Conservation (phyloP, 805 yeast species). For the Lipomyces chichibuensis region DNA sequence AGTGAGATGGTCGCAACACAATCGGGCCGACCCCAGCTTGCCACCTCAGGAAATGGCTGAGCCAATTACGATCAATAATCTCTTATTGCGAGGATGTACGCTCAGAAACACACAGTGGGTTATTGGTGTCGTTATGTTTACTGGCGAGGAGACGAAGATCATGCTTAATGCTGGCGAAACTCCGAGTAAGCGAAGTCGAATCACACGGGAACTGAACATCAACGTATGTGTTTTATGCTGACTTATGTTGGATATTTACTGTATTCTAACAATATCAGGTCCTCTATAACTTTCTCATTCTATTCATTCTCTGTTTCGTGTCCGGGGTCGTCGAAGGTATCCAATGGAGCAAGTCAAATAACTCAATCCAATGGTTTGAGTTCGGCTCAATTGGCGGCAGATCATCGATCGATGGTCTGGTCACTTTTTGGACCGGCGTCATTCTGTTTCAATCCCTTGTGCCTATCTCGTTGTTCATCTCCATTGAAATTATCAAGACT, state of each 20-base stretch:
- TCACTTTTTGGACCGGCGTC: slow-evolving; percentile 70
- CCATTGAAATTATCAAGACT: slow-evolving; percentile 78
- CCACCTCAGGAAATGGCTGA: slow-evolving; percentile 48
- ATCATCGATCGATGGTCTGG: slow-evolving; percentile 66
- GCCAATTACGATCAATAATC: slow-evolving; percentile 62
- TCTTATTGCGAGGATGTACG: slow-evolving; percentile 71
- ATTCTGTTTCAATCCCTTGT: slow-evolving; percentile 76
- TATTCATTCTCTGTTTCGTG: slow-evolving; percentile 67
- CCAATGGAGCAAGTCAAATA: slow-evolving; percentile 51
- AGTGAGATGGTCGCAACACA: slow-evolving; percentile 52
- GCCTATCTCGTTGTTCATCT: slow-evolving; percentile 77
- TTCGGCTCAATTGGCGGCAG: slow-evolving; percentile 61
- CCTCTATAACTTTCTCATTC: slow-evolving; percentile 59
- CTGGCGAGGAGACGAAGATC: slow-evolving; percentile 76
- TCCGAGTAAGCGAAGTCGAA: slow-evolving; percentile 70
- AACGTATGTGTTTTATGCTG: slow-evolving; percentile 47
- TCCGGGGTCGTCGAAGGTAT: slow-evolving; percentile 74
- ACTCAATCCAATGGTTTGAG: slow-evolving; percentile 62
- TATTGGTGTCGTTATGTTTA: slow-evolving; percentile 71
- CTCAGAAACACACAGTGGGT: slow-evolving; percentile 78
- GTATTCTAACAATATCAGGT: slow-evolving; percentile 39
- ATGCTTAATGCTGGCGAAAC: slow-evolving; percentile 79
- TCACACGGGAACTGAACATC: slow-evolving; percentile 66
- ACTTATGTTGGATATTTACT: neutral
- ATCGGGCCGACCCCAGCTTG: slow-evolving; percentile 43